Base-by-base conservation (phyloP, 2,329 filamentous ascomycete genomes). In the Colletotrichum brevisporum region DNA sequence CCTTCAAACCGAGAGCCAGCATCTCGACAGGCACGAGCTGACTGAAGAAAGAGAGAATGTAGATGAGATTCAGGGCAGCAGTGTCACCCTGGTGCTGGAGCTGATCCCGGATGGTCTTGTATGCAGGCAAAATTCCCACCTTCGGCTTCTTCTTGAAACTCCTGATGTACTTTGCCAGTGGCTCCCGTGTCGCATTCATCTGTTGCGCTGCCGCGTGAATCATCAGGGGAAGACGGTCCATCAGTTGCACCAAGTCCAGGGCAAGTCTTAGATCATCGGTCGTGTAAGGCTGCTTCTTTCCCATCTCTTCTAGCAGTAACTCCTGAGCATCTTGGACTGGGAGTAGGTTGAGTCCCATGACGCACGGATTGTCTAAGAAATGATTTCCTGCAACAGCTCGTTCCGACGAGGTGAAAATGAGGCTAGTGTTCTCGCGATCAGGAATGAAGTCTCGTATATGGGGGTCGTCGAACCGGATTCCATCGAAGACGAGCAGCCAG, bases 321-420 rank as follows among this genome's bases (percentile, higher is more conserved):
- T 85, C 83, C 68, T 87, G 86, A 0, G 89, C 90, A 69, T 92
- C 88, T 55, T 85, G 78, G 1, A 85, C 82, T 1, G 84, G 83
- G 8, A 92, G 79, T 1, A 85, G 78, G 21, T 84, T 85, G 5
- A 93, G 81, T 53, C 84, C 83, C 57, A 92, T 84, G 6, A 83
- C 82, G 77, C 83, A 85, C 70, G 80, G 90, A 79, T 84, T 91
- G 83, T 85, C 89, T 79, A 82, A 92, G 67, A 80, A 86, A 77
- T 84, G 87, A 76, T 83, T 87, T 76, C 84, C 89, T 1, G 80
- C 81, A 15, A 83, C 81, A 4, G 87, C 88, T 47, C 84, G 83
- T 72, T 92, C 89, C 0, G 91, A 87, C 0, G 90, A 92, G 0
- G 91, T 92, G 73, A 91, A 91, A 27, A 93, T 90, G 55, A 93